Percentiles rank a stretch among this genome's conserved stretches.
phyloP scores from a whole-genome alignment of 306 rosid genomes.

The Rosa chinensis region DNA sequence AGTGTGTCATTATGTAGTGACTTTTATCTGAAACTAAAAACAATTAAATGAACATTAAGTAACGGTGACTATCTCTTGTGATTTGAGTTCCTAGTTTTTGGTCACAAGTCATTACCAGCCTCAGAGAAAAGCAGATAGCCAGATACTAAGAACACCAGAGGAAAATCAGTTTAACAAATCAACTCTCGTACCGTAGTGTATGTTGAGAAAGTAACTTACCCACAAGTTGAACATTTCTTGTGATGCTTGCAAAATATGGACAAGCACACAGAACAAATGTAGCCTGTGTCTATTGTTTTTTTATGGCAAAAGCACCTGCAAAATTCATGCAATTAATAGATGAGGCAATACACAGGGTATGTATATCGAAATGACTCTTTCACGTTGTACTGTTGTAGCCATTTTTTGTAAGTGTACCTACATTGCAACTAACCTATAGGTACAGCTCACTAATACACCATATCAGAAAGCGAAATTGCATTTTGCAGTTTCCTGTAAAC shows the following conservation, averaged over 20 bases:
- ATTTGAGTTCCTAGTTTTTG: background rate
- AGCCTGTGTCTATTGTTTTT: constrained; percentile 94
- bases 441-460: background rate
- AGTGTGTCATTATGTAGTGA: background rate
- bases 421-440: background rate
- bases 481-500: background rate
- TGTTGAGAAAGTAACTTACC: constrained; percentile 51
- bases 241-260: constrained; percentile 97
- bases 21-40: background rate
- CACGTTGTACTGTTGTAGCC: background rate
- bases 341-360: background rate
- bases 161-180: background rate
- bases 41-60: background rate
- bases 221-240: constrained; percentile 95
- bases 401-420: background rate
- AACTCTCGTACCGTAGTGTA: background rate
- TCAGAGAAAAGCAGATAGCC: background rate
- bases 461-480: background rate
- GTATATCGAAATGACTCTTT: background rate
- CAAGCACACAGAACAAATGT: constrained; percentile 90
- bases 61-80: background rate
- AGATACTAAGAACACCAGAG: background rate
- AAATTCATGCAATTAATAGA: constrained; percentile 17
- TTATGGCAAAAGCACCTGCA: constrained; percentile 99
- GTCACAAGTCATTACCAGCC: background rate